Conservation (phyloP, 2,329 filamentous ascomycete genomes). For the Tolypocladium sp. region DNA sequence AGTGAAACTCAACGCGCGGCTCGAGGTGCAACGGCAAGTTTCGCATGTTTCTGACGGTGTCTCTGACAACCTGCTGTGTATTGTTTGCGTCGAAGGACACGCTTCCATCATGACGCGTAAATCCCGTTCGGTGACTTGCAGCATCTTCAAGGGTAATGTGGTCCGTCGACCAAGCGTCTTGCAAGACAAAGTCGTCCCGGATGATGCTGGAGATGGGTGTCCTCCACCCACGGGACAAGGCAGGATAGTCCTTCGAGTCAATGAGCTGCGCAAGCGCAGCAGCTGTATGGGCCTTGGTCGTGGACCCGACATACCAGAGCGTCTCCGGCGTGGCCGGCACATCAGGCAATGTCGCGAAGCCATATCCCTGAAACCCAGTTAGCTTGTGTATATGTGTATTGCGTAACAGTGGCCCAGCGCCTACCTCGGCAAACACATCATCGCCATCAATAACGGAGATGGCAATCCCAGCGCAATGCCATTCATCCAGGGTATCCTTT, state of each 20-base stretch:
- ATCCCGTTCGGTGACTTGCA: conserved; percentile 12
- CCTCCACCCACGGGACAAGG: conserved; percentile 29
- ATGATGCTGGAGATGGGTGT: conserved; percentile 33
- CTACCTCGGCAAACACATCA: conserved; percentile 14
- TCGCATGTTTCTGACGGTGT: conserved; percentile 32
- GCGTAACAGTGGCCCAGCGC: background rate
- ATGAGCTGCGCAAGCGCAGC: conserved; percentile 41
- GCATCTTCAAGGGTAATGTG: conserved; percentile 31
- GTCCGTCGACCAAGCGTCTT: conserved; percentile 2
- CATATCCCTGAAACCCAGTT: conserved; percentile 14
- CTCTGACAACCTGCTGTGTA: conserved; percentile 17
- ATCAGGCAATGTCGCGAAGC: conserved; percentile 23
- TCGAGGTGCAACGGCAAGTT: conserved; percentile 33
- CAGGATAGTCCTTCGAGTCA: conserved; percentile 25
- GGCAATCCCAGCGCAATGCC: conserved; percentile 17
- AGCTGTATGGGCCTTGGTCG: conserved; percentile 45
- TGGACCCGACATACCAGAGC: conserved; percentile 46
- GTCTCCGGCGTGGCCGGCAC: conserved; percentile 34
- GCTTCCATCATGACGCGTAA: conserved; percentile 30
- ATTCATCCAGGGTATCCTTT: conserved; percentile 10
- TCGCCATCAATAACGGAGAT: conserved; percentile 17
- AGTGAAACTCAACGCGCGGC: conserved; percentile 35
- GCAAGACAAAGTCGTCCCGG: background rate
- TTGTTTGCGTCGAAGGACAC: conserved; percentile 16
- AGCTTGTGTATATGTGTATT: background rate